Percentiles rank a stretch among this genome's conserved stretches.
These are phyloP conservation scores for Cystofilobasidium bisporidii DNA, from an alignment of 768 basidiomycete species.

Conservation along the genomic window DNA sequence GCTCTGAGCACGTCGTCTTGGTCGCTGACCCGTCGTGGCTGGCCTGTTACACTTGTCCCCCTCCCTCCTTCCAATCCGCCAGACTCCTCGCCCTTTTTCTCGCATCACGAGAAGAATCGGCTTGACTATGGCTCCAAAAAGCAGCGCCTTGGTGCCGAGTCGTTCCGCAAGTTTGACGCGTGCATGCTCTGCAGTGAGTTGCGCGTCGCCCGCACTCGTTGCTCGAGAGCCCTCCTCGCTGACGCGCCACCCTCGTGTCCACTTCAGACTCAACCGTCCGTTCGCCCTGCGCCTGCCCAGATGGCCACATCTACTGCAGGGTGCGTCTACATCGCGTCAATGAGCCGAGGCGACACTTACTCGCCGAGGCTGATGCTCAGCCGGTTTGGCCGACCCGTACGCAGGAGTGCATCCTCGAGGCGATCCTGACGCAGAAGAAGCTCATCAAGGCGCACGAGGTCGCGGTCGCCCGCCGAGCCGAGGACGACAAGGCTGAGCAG, in stretches of 20 bases:
- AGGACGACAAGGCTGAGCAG: conserved; percentile 71
- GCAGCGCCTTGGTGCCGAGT: conserved; percentile 65
- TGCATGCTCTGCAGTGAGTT: conserved; percentile 62
- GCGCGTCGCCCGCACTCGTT: too few species aligned
- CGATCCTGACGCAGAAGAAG: conserved; percentile 65
- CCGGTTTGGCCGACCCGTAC: background rate
- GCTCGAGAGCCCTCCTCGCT: too few species aligned
- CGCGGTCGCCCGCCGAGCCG: conserved; percentile 60
- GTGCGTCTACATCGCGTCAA: conserved; percentile 5
- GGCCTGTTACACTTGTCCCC: background rate
- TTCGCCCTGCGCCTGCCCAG: conserved; percentile 68
- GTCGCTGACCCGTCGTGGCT: too few species aligned
- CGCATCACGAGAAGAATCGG: conserved; percentile 12
- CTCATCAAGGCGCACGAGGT: conserved; percentile 86
- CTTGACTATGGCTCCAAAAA: conserved; percentile 62
- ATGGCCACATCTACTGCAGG: conserved; percentile 90
- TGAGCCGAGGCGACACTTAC: too few species aligned
- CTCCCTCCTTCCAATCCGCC: background rate
- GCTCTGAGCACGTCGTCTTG: too few species aligned
- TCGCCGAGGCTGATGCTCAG: too few species aligned
- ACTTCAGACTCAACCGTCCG: conserved; percentile 45
- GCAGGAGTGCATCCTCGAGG: conserved; percentile 66
- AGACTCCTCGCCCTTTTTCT: conserved; percentile 20
- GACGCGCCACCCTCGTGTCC: background rate
- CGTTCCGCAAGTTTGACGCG: conserved; percentile 82